These are phyloP conservation scores for Brassica incana DNA, from an alignment of 345 rosid genomes.

Conservation along the genomic window DNA sequence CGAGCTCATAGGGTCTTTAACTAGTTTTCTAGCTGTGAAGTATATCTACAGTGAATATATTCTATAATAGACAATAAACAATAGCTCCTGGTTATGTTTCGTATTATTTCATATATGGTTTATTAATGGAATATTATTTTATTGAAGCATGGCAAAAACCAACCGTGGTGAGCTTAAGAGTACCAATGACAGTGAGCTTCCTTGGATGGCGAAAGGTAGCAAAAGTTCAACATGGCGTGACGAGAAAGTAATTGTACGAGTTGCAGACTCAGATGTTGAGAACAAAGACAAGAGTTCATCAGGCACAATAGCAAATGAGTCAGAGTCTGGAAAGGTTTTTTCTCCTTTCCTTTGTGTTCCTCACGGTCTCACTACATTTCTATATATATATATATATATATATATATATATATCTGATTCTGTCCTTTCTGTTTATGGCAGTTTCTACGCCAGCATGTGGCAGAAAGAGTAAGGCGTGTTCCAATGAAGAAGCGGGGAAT, in stretches of 20 bases:
- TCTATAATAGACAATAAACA: not conserved
- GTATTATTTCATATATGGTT: not conserved
- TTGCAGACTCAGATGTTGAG: conserved; percentile 28
- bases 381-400: too few species aligned
- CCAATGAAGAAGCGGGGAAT: conserved; percentile 59
- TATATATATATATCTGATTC: not conserved
- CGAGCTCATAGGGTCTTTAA: conserved; percentile 10
- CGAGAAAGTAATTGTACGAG: conserved; percentile 38
- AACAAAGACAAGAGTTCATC: conserved; percentile 28
- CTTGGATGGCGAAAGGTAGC: conserved; percentile 56
- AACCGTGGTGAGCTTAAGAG: conserved; percentile 42
- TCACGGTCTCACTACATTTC: not conserved
- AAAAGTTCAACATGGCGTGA: conserved; percentile 46
- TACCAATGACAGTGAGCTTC: conserved; percentile 22
- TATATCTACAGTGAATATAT: not conserved
- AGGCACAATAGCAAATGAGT: conserved; percentile 33
- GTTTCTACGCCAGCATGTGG: conserved; percentile 51
- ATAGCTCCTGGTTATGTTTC: not conserved
- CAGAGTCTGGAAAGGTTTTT: conserved; percentile 55
- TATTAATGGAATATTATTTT: not conserved
- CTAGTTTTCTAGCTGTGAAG: not conserved
- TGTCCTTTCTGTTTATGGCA: conserved; percentile 30
- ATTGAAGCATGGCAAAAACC: conserved; percentile 45
- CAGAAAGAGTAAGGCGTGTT: conserved; percentile 47
- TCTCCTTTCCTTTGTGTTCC: conserved; percentile 15